phyloP scores from a whole-genome alignment of 2,329 filamentous ascomycete genomes.

The Madurella fahalii region DNA sequence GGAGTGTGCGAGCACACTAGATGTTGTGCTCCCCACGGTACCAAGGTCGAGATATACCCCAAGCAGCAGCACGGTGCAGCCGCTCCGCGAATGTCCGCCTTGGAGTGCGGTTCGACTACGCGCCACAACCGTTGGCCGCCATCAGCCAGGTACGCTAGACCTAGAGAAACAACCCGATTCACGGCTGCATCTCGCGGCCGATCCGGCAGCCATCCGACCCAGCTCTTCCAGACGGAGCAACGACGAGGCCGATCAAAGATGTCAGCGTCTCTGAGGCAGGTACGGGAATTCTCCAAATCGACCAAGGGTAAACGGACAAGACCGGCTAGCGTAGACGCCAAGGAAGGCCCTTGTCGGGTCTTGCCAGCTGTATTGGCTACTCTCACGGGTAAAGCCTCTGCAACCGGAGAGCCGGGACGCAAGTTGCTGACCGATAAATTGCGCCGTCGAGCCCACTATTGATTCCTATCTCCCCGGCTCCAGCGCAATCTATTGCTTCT shows the following conservation, averaged over 20 bases:
- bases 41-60: slow-evolving; percentile 1
- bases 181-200: not conserved
- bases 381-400: slow-evolving; percentile 24
- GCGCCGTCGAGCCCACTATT: slow-evolving; percentile 1
- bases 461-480: slow-evolving; percentile 1
- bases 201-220: slow-evolving; percentile 2
- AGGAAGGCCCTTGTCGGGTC: too few relatives aligned
- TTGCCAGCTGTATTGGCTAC: slow-evolving; percentile 2
- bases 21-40: slow-evolving; percentile 15
- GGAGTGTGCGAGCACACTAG: not conserved
- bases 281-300: too few relatives aligned
- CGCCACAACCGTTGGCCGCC: too few relatives aligned
- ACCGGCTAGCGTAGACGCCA: too few relatives aligned
- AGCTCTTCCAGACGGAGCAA: too few relatives aligned
- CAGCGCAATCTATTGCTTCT: not conserved
- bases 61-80: not conserved
- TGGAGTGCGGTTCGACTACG: too few relatives aligned
- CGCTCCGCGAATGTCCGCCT: too few relatives aligned
- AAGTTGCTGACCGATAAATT: slow-evolving; percentile 19
- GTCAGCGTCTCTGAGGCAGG: too few relatives aligned
- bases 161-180: too few relatives aligned
- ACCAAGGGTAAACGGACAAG: too few relatives aligned
- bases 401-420: slow-evolving; percentile 28
- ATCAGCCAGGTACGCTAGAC: too few relatives aligned
- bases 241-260: too few relatives aligned